Conservation (phyloP, 1,284 basidiomycete genomes). For the Puccinia coronata region DNA sequence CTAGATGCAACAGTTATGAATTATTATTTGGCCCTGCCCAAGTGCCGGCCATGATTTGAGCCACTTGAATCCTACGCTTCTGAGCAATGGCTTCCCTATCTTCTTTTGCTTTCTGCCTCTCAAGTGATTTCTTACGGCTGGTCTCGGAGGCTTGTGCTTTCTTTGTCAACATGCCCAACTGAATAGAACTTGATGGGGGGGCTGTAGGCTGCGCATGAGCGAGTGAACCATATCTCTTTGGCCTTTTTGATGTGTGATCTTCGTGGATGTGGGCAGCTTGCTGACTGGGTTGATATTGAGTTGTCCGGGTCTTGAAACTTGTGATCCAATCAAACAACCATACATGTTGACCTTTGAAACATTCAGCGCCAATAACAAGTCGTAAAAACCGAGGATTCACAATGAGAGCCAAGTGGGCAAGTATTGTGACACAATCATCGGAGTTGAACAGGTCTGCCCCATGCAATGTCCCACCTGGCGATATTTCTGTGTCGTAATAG, state of each 20-base stretch:
- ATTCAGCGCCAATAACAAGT: background rate
- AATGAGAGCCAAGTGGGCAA: background rate
- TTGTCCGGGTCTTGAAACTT: background rate
- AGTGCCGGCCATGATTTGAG: background rate
- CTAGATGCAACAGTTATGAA: too few relatives aligned
- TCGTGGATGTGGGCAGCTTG: background rate
- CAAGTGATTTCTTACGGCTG: background rate
- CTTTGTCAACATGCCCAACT: background rate
- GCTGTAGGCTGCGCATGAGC: background rate
- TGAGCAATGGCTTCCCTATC: too few relatives aligned
- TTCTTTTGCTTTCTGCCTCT: background rate
- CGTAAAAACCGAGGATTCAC: background rate
- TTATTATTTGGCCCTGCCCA: too few relatives aligned
- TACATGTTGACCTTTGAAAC: background rate
- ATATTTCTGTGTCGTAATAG: background rate
- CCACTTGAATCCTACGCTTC: background rate
- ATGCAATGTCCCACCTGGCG: background rate
- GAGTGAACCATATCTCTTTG: background rate
- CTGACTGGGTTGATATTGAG: too few relatives aligned
- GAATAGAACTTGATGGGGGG: background rate
- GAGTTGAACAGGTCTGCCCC: background rate
- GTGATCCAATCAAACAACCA: slow-evolving; percentile 7
- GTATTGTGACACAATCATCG: background rate
- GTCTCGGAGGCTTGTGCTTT: background rate
- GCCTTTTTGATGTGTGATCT: background rate